Conservation (phyloP, 345 rosid genomes). For the Jatropha curcas region DNA sequence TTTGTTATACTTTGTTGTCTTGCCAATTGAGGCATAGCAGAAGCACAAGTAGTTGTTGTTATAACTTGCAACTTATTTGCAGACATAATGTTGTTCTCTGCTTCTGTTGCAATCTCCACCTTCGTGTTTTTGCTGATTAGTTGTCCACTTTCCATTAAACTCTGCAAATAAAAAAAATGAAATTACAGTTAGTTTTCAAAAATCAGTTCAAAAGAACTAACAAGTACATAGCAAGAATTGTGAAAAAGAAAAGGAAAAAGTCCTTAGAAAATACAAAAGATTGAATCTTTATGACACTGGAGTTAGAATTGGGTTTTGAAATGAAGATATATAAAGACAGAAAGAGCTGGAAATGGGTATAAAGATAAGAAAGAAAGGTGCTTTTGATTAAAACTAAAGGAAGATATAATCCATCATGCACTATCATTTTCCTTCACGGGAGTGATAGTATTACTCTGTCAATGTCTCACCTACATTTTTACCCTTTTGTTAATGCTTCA, state of each 20-base stretch:
- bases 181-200: too few relatives aligned
- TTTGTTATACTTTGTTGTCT: conserved; percentile 59
- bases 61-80: conserved; percentile 11
- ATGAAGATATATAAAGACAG: neutral
- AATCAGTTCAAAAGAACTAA: neutral
- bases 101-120: conserved; percentile 36
- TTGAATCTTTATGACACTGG: too few relatives aligned
- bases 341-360: neutral
- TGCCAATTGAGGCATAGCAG: conserved; percentile 23
- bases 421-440: conserved; percentile 28
- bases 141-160: conserved; percentile 34
- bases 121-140: conserved; percentile 33
- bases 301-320: neutral
- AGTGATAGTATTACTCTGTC: conserved; percentile 29
- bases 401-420: neutral
- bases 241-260: too few relatives aligned
- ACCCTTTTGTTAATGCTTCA: conserved; percentile 37
- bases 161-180: neutral
- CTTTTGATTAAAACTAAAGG: neutral
- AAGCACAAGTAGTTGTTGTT: conserved; percentile 16
- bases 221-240: neutral
- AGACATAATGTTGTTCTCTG: conserved; percentile 6
- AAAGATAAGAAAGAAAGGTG: conserved; percentile 6
- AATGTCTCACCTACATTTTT: conserved; percentile 33
- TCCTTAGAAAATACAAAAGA: neutral